A percentile compares a stretch with the other conserved stretches of the same genome.
Evolutionary conservation across 2,329 filamentous ascomycete species (phyloP).

Genomic region (Aspergillus ochraceus): DNA sequence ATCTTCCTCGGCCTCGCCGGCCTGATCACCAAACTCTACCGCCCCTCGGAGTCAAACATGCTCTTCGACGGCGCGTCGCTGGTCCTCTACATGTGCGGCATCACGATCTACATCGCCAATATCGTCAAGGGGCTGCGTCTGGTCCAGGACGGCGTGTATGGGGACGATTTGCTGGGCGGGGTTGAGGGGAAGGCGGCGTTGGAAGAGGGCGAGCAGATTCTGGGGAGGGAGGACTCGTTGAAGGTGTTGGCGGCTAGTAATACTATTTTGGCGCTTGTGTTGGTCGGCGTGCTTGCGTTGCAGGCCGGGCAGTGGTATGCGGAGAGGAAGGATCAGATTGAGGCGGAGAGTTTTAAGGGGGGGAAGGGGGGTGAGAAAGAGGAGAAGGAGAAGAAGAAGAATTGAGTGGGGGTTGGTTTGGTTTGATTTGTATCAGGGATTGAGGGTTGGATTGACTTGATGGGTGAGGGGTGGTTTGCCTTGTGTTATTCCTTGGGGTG

Average conservation of each 20-base stretch:
- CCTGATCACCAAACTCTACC: slow-evolving; percentile 93
- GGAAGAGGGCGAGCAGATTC: slow-evolving; percentile 63
- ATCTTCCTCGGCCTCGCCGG: slow-evolving; percentile 84
- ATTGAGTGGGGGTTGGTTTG: slow-evolving; percentile 3
- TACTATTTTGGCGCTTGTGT: slow-evolving; percentile 88
- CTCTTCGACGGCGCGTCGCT: slow-evolving; percentile 80
- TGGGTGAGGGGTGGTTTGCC: not conserved
- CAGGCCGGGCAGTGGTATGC: slow-evolving; percentile 99
- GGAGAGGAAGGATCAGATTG: slow-evolving; percentile 85
- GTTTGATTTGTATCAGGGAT: not conserved
- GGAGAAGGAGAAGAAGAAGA: slow-evolving; percentile 12
- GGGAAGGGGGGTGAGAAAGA: slow-evolving; percentile 11
- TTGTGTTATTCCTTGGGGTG: not conserved
- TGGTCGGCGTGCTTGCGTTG: slow-evolving; percentile 87
- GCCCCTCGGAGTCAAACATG: slow-evolving; percentile 88
- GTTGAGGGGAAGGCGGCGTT: slow-evolving; percentile 21
- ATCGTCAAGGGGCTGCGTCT: slow-evolving; percentile 92
- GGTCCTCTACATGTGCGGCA: slow-evolving; percentile 77
- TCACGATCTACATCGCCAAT: slow-evolving; percentile 92
- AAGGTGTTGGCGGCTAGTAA: slow-evolving; percentile 92
- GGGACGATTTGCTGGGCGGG: slow-evolving; percentile 36
- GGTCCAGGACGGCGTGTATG: slow-evolving; percentile 71
- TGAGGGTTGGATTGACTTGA: not conserved
- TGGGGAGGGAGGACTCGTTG: slow-evolving; percentile 84
- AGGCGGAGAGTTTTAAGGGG: slow-evolving; percentile 62